Base-by-base conservation (phyloP, 2,329 filamentous ascomycete species). In the Coniochaeta prunicola region DNA sequence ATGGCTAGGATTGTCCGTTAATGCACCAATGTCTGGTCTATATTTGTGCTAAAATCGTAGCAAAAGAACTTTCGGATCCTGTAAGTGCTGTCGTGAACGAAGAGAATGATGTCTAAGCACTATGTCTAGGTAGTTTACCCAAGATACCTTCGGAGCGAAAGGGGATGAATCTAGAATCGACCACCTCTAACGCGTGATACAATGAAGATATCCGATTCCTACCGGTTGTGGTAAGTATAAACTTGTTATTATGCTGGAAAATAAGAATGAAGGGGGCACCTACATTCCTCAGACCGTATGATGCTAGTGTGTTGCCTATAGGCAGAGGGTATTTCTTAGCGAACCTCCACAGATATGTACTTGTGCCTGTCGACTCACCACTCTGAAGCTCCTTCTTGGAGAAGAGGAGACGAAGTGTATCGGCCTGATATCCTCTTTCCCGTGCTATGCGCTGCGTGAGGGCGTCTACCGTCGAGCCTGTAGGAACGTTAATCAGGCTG, bases 111-210 rank as follows among this genome's bases (percentile, higher is more conserved):
- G n/a, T n/a, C n/a, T n/a, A n/a, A n/a, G n/a, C n/a, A n/a, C n/a
- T n/a, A n/a, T n/a, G n/a, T n/a, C n/a, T n/a, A n/a, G n/a, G n/a
- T n/a, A n/a, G n/a, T n/a, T n/a, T n/a, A n/a, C n/a, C n/a, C n/a
- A n/a, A n/a, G n/a, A 73, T 64, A 63, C 60, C 12, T 55, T 17
- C 19, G 58, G 40, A 13, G 31, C 40, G 12, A 38, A 59, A n/a
- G 21, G 38, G 17, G 38, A 40, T 40, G 2, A 21, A n/a, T 5
- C 36, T 38, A 4, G 10, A 38, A 5, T 38, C 17, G 19, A n/a
- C 36, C 36, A 38, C 36, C 36, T 17, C 36, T 38, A n/a, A 38
- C 36, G 15, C 36, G 36, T 9, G 36, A 38, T 4, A 38, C 36
- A 9, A 38, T 38, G 36, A 38, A 38, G 17, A 38, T 9, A 38